A percentile compares a stretch with the other conserved stretches of the same genome.
Conservation (phyloP, 192 early-diverging fungal species). For the Coemansia reversa region DNA sequence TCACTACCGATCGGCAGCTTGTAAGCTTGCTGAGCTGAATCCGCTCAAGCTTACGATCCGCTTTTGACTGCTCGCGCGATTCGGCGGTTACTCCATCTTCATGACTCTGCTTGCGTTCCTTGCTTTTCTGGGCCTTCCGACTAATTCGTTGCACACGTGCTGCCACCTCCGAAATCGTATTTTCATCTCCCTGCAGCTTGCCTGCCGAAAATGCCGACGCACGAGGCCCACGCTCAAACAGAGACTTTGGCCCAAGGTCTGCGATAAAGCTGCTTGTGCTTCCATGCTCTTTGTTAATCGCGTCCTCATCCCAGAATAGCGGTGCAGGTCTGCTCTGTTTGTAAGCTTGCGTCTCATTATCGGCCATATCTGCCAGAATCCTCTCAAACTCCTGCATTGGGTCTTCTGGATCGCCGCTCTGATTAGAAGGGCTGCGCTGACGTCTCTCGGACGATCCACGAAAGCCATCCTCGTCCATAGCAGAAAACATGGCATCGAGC, state of each 20-base stretch:
- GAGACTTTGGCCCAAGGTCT: constrained; percentile 18
- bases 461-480: not conserved
- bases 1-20: constrained; percentile 22
- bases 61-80: not conserved
- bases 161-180: constrained; percentile 23
- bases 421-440: not conserved
- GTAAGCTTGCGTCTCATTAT: constrained; percentile 24
- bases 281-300: constrained; percentile 4
- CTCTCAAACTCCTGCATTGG: constrained; percentile 49
- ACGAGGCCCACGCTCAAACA: constrained; percentile 29
- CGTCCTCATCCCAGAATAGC: constrained; percentile 30
- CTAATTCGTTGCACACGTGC: constrained; percentile 13
- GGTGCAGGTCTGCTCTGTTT: constrained; percentile 26
- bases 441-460: not conserved
- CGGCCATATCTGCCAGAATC: constrained; percentile 38
- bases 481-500: not conserved
- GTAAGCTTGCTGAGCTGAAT: constrained; percentile 24
- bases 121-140: not conserved
- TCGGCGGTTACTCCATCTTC: not conserved
- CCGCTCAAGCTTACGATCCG: constrained; percentile 25
- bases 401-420: constrained; percentile 5
- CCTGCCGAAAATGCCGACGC: constrained; percentile 35
- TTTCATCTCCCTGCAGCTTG: constrained; percentile 19
- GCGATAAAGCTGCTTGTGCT: constrained; percentile 11
- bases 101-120: not conserved